Percentiles rank a stretch among this genome's conserved stretches.
Evolutionary conservation across 179 eudicot species (phyloP).

Genomic region (Silene vulgaris): DNA sequence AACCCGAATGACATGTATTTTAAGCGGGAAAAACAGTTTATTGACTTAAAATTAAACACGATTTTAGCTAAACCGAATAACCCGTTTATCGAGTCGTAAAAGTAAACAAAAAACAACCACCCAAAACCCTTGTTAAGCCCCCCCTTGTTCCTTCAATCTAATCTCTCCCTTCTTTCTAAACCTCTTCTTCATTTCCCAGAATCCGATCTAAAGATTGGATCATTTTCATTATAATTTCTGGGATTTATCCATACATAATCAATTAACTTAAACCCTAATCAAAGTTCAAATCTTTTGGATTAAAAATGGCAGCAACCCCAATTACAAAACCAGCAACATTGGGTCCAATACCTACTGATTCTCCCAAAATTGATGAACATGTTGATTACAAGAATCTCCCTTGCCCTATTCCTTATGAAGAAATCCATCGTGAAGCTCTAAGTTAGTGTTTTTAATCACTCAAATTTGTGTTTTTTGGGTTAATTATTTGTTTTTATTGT

Average conservation of each 20-base stretch:
- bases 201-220: slow-evolving; percentile 8
- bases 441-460: slow-evolving; percentile 41
- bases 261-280: background rate
- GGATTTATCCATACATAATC: background rate
- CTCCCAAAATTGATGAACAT: slow-evolving; percentile 42
- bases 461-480: background rate
- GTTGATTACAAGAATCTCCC: slow-evolving; percentile 72
- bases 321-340: slow-evolving; percentile 2
- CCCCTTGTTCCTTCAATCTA: slow-evolving; percentile 11
- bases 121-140: slow-evolving; percentile 33
- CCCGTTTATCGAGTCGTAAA: background rate
- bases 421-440: slow-evolving; percentile 81
- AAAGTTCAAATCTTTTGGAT: slow-evolving; percentile 6
- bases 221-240: background rate
- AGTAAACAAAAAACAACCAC: background rate
- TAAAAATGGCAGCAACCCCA: slow-evolving; percentile 29
- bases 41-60: too few species aligned
- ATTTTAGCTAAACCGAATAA: background rate
- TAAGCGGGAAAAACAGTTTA: too few species aligned
- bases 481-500: background rate
- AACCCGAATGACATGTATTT: too few species aligned
- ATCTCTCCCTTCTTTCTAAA: background rate
- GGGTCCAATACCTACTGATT: slow-evolving; percentile 17
- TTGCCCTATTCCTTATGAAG: slow-evolving; percentile 82
- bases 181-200: slow-evolving; percentile 20